Conservation (phyloP, 2,329 filamentous ascomycete genomes). For the Stemphylium lycopersici region DNA sequence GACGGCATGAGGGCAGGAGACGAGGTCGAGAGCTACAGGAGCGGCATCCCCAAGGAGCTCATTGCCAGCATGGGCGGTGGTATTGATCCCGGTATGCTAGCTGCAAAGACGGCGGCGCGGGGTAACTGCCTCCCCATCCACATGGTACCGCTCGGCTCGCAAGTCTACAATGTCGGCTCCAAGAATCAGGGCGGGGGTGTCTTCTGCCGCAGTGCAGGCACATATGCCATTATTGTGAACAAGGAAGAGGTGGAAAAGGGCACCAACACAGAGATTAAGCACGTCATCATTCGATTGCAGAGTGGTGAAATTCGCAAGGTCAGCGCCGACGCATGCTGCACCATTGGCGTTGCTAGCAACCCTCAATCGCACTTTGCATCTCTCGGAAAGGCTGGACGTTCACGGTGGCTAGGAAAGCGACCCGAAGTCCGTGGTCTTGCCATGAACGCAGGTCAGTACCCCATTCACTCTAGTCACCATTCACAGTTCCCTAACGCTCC, state of each 20-base stretch:
- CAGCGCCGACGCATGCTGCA: conserved; percentile 90
- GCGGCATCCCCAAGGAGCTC: conserved; percentile 85
- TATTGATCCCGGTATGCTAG: conserved; percentile 93
- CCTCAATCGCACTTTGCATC: conserved; percentile 87
- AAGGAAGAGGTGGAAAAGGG: conserved; percentile 76
- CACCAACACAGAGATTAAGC: conserved; percentile 69
- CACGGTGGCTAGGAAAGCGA: conserved; percentile 90
- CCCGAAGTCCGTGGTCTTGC: conserved; percentile 96
- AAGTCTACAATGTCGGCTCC: conserved; percentile 87
- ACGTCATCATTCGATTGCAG: conserved; percentile 84
- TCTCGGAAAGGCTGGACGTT: conserved; percentile 93
- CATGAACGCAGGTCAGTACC: conserved; percentile 83
- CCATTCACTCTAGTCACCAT: not conserved
- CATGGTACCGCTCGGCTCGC: conserved; percentile 94
- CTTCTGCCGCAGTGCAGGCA: conserved; percentile 94
- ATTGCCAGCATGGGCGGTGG: conserved; percentile 90
- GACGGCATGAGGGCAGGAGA: conserved; percentile 94
- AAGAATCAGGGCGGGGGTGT: conserved; percentile 75
- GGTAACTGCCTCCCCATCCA: conserved; percentile 95
- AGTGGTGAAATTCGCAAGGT: conserved; percentile 92
- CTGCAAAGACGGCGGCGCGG: conserved; percentile 89
- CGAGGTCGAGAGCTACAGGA: conserved; percentile 86
- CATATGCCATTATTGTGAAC: conserved; percentile 84
- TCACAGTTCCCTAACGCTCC: conserved; percentile 19
- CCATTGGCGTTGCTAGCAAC: conserved; percentile 93